Evolutionary conservation across 352 stramenopile species (phyloP).

Genomic region (Phytophthora kernoviae): DNA sequence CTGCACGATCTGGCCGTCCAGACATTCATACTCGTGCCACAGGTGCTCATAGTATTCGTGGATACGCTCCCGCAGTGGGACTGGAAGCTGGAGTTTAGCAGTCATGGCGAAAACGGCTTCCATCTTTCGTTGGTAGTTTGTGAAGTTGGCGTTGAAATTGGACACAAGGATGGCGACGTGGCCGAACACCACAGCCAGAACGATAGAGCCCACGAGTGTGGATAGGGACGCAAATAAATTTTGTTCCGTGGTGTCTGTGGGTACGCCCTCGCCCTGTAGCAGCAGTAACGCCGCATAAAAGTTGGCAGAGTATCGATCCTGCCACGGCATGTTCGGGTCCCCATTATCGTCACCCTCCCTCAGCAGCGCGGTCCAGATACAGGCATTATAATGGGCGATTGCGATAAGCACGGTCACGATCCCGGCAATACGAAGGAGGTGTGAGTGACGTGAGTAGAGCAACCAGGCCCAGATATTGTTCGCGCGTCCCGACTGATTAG

Average conservation of each 20-base stretch:
- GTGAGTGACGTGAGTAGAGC: conserved; percentile 46
- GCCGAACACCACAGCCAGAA: conserved; percentile 67
- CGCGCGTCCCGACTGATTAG: conserved; percentile 14
- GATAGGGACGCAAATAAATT: conserved; percentile 48
- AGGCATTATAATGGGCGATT: conserved; percentile 57
- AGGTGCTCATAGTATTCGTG: conserved; percentile 73
- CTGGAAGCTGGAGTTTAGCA: conserved; percentile 53
- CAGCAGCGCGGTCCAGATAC: conserved; percentile 39
- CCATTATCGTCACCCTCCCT: neutral
- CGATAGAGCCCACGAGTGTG: conserved; percentile 54
- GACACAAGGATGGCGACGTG: conserved; percentile 64
- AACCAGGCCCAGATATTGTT: conserved; percentile 41
- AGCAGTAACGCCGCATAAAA: conserved; percentile 59
- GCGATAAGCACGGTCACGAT: conserved; percentile 45
- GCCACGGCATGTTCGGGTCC: neutral
- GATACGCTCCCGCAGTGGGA: conserved; percentile 55
- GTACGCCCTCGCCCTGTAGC: conserved; percentile 59
- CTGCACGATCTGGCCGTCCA: conserved; percentile 56
- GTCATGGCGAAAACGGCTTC: conserved; percentile 65
- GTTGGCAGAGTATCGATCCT: conserved; percentile 31
- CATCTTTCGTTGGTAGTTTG: conserved; percentile 70
- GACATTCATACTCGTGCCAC: conserved; percentile 66
- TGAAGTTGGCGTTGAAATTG: conserved; percentile 61
- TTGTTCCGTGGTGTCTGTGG: conserved; percentile 26
- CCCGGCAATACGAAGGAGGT: conserved; percentile 43